Conservation (phyloP, 2,329 filamentous ascomycete genomes). For the Apiospora phragmitis region DNA sequence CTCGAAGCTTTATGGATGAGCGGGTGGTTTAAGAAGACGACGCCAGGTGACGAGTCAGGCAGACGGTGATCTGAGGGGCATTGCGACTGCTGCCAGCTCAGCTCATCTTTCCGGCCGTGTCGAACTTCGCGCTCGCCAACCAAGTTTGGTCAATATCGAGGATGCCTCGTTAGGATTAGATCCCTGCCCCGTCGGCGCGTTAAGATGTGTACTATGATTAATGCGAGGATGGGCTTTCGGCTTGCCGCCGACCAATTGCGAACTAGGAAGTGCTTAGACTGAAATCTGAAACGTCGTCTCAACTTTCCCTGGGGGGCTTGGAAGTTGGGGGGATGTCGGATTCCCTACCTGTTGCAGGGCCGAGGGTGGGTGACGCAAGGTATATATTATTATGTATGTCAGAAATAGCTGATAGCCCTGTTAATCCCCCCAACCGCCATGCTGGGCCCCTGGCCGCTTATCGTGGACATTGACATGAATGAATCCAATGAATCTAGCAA, state of each 20-base stretch:
- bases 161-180: neutral
- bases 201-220: conserved; percentile 3
- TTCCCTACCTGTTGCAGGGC: neutral
- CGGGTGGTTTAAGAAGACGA: neutral
- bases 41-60: neutral
- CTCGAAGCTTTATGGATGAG: neutral
- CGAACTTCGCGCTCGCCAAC: neutral
- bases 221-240: conserved; percentile 2
- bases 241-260: conserved; percentile 4
- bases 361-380: conserved; percentile 1
- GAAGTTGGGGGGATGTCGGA: neutral
- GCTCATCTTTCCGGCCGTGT: neutral
- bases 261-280: neutral
- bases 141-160: neutral
- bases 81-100: neutral
- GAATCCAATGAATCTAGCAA: neutral
- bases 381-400: neutral
- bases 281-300: conserved; percentile 11
- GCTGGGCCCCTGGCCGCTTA: neutral
- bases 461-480: neutral
- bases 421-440: neutral
- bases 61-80: neutral
- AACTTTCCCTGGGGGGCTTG: neutral
- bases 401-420: neutral
- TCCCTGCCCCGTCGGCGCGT: neutral